phyloP scores from a whole-genome alignment of 1,139 yeast species.

The Arxiozyma heterogenica region DNA sequence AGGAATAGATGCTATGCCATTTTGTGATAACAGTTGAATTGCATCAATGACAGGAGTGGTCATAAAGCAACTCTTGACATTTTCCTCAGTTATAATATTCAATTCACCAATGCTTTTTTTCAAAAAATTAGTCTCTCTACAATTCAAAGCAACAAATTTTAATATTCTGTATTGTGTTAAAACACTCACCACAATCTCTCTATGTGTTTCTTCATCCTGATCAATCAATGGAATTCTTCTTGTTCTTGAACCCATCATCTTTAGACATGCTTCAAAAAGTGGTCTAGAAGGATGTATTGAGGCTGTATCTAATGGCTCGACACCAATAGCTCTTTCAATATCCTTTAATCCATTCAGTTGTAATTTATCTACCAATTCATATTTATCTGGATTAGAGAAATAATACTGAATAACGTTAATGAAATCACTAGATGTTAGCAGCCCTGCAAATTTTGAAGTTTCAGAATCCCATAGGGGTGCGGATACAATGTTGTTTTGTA shows the following conservation, averaged over 20 bases:
- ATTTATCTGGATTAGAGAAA: conserved; percentile 80
- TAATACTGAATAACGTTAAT: conserved; percentile 93
- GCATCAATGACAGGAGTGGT: conserved; percentile 91
- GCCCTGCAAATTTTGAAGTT: conserved; percentile 85
- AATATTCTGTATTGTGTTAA: conserved; percentile 93
- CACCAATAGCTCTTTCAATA: conserved; percentile 82
- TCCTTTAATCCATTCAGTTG: conserved; percentile 79
- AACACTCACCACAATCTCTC: conserved; percentile 92
- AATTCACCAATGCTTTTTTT: conserved; percentile 67
- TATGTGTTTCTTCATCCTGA: conserved; percentile 82
- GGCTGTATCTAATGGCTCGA: conserved; percentile 76
- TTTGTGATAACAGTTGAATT: conserved; percentile 68
- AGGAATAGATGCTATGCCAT: conserved; percentile 85
- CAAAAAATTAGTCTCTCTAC: conserved; percentile 86
- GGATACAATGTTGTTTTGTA: conserved; percentile 89
- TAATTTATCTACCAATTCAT: conserved; percentile 79
- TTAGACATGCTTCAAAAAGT: conserved; percentile 85
- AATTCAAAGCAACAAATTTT: conserved; percentile 90
- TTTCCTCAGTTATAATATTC: conserved; percentile 50
- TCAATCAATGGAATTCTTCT: conserved; percentile 92
- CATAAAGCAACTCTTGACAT: conserved; percentile 76
- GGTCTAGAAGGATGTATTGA: conserved; percentile 89
- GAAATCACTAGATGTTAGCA: conserved; percentile 85
- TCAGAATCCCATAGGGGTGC: conserved; percentile 96
- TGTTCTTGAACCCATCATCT: conserved; percentile 83